These are phyloP conservation scores for Backusella sp. DNA, from an alignment of 192 early-diverging fungal genomes.

Conservation along the genomic window DNA sequence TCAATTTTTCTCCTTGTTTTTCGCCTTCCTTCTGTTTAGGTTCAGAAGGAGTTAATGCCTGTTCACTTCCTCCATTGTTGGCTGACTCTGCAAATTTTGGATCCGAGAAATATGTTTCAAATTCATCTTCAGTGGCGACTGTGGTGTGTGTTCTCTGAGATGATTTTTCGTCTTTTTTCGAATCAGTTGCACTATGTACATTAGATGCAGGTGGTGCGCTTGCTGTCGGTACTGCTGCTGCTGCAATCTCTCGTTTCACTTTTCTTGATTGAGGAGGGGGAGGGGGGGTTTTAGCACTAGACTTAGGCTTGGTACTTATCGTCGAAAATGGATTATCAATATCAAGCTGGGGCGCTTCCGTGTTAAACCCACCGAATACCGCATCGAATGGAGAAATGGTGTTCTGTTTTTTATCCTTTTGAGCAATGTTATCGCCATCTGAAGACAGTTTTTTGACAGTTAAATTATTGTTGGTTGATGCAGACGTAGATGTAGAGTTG, in stretches of 20 bases:
- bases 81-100: background rate
- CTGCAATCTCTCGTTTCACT: background rate
- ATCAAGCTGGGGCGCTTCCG: background rate
- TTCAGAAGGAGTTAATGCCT: background rate
- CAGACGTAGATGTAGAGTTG: background rate
- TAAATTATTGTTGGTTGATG: background rate
- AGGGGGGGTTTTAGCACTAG: background rate
- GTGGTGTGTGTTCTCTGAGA: background rate
- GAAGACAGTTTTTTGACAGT: background rate
- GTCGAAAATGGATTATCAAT: background rate
- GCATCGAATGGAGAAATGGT: constrained; percentile 18
- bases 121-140: constrained; percentile 22
- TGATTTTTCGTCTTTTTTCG: background rate
- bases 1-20: background rate
- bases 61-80: background rate
- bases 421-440: background rate
- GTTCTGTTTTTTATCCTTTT: background rate
- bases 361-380: constrained; percentile 15
- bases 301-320: background rate
- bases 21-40: background rate
- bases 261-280: constrained; percentile 11
- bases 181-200: background rate
- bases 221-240: background rate
- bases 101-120: constrained; percentile 34
- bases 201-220: background rate